phyloP scores from a whole-genome alignment of 1,284 basidiomycete species.

The Golubevia pallescens region DNA sequence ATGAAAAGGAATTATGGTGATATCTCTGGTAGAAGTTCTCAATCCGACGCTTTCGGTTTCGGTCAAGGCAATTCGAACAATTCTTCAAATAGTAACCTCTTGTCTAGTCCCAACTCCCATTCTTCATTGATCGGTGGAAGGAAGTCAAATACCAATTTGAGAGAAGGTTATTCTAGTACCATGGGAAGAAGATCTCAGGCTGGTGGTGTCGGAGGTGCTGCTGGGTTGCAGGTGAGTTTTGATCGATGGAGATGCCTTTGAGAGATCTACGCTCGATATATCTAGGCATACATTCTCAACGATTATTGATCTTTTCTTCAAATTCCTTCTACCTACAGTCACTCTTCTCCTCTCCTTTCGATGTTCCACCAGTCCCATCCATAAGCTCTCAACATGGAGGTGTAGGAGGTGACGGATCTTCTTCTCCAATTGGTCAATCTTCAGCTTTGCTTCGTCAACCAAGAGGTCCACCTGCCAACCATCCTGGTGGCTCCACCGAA shows the following conservation, averaged over 20 bases:
- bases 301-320: too few relatives aligned
- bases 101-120: slow-evolving; percentile 8
- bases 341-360: slow-evolving; percentile 49
- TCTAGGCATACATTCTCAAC: too few relatives aligned
- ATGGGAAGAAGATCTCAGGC: slow-evolving; percentile 17
- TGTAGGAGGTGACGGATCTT: neutral
- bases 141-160: slow-evolving; percentile 12
- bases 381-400: slow-evolving; percentile 6
- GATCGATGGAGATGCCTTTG: too few relatives aligned
- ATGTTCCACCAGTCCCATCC: slow-evolving; percentile 43
- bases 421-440: neutral
- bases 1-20: slow-evolving; percentile 34
- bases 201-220: slow-evolving; percentile 1
- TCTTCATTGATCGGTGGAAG: slow-evolving; percentile 12
- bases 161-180: slow-evolving; percentile 42
- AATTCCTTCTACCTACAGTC: slow-evolving; percentile 17
- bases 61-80: neutral
- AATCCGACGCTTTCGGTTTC: neutral
- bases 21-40: neutral
- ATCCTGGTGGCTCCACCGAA: slow-evolving; percentile 19
- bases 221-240: slow-evolving; percentile 2
- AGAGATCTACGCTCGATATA: neutral
- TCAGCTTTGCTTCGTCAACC: slow-evolving; percentile 28
- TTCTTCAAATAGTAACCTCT: slow-evolving; percentile 5
- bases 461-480: slow-evolving; percentile 28